Percentiles rank a stretch among this genome's conserved stretches.
Conservation (phyloP, 2,329 filamentous ascomycete species). For the Xylariaceae sp. region DNA sequence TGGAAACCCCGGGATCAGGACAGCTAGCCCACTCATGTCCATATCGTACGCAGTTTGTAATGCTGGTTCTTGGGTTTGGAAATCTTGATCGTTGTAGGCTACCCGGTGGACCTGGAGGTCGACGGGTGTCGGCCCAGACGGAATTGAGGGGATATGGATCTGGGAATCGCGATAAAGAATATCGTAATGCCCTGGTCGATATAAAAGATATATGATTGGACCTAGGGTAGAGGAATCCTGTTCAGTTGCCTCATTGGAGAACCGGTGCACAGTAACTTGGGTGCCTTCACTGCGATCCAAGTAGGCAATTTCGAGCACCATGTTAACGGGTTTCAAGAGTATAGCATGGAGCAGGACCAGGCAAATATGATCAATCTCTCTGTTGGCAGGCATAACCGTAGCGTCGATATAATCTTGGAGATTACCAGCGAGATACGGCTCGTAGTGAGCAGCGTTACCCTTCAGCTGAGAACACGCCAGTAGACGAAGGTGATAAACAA, state of each 20-base stretch:
- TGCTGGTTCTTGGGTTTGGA: conserved; percentile 47
- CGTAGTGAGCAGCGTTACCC: conserved; percentile 70
- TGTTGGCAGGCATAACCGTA: conserved; percentile 74
- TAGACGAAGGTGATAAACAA: conserved; percentile 85
- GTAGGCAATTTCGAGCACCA: conserved; percentile 87
- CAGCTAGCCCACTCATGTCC: conserved; percentile 51
- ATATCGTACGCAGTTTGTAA: conserved; percentile 46
- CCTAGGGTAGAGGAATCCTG: conserved; percentile 52
- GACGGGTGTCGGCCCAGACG: conserved; percentile 36
- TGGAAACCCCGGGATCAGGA: conserved; percentile 56
- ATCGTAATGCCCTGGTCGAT: conserved; percentile 87
- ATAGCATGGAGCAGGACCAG: conserved; percentile 78
- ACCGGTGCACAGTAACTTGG: conserved; percentile 74
- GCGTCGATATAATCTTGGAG: conserved; percentile 65
- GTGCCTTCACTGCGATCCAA: conserved; percentile 83
- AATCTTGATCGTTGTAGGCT: conserved; percentile 48
- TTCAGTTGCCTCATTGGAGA: conserved; percentile 60
- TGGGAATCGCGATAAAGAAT: conserved; percentile 71
- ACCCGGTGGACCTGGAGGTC: conserved; percentile 61
- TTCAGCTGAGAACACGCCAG: conserved; percentile 87
- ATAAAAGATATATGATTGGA: conserved; percentile 64
- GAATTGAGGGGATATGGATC: conserved; percentile 36
- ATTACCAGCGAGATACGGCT: conserved; percentile 71
- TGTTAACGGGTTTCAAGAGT: conserved; percentile 77
- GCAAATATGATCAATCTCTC: conserved; percentile 91